Conservation (phyloP, 164 flowering plant genomes). For the Chloranthus sessilifolius region DNA sequence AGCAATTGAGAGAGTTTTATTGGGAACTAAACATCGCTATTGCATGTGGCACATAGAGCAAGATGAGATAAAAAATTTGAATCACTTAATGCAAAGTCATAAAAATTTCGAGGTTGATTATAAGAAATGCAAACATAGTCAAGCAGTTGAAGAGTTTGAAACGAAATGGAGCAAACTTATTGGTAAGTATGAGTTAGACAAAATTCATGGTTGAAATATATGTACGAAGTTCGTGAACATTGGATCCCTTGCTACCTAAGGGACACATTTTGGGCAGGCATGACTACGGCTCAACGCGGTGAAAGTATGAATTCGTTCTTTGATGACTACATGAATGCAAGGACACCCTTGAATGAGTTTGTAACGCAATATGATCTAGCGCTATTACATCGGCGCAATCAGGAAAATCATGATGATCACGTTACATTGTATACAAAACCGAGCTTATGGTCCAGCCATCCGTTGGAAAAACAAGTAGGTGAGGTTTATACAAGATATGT, state of each 20-base stretch:
- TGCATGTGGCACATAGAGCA: conserved; percentile 47
- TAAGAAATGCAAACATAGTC: conserved; percentile 42
- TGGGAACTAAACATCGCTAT: conserved; percentile 48
- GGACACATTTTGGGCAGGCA: conserved; percentile 59
- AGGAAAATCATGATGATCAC: conserved; percentile 37
- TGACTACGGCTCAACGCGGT: conserved; percentile 33
- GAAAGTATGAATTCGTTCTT: conserved; percentile 45
- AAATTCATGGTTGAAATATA: conserved; percentile 54
- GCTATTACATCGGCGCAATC: conserved; percentile 35
- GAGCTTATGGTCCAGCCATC: conserved; percentile 31
- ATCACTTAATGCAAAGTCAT: conserved; percentile 46
- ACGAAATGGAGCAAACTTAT: conserved; percentile 56
- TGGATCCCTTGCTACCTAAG: conserved; percentile 71
- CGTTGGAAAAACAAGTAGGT: conserved; percentile 43
- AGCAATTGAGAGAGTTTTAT: conserved; percentile 49
- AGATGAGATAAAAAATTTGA: conserved; percentile 49
- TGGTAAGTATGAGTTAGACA: conserved; percentile 45
- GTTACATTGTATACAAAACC: conserved; percentile 32
- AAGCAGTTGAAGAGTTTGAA: conserved; percentile 59
- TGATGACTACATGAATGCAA: conserved; percentile 48
- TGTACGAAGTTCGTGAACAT: conserved; percentile 47
- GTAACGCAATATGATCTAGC: conserved; percentile 57
- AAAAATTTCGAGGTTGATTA: conserved; percentile 34
- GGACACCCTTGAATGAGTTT: conserved; percentile 67
- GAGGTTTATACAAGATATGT: conserved; percentile 38